phyloP scores from a whole-genome alignment of 192 early-diverging fungal genomes.

The Linnemannia exigua region DNA sequence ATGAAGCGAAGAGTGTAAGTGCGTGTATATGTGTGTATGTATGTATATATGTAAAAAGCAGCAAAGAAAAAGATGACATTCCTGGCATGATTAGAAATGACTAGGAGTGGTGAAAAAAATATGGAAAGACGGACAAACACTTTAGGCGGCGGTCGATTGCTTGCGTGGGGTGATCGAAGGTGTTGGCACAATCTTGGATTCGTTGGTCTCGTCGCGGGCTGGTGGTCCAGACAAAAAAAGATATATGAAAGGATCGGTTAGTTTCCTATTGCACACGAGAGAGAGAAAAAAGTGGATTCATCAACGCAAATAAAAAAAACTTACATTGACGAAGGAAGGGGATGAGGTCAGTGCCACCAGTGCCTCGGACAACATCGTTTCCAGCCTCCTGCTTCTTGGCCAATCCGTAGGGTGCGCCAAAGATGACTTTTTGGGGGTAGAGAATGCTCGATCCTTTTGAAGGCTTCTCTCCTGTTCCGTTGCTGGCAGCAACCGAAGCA shows the following conservation, averaged over 20 bases:
- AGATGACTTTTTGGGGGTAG: constrained; percentile 44
- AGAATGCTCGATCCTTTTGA: constrained; percentile 41
- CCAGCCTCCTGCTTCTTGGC: constrained; percentile 72
- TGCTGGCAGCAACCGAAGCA: not conserved
- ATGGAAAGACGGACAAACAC: not conserved
- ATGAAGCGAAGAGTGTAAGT: not conserved
- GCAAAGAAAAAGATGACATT: not conserved
- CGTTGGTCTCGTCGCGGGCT: constrained; percentile 56
- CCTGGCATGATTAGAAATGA: not conserved
- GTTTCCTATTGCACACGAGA: not conserved
- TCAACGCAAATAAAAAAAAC: constrained; percentile 9
- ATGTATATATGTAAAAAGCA: not conserved
- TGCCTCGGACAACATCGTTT: constrained; percentile 75
- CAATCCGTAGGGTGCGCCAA: constrained; percentile 58
- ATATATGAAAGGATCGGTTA: not conserved
- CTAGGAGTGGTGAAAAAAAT: not conserved
- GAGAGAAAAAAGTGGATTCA: constrained; percentile 22
- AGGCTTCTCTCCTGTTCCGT: not conserved
- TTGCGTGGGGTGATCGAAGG: constrained; percentile 29
- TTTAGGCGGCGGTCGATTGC: constrained; percentile 11
- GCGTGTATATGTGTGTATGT: not conserved
- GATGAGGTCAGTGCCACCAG: constrained; percentile 90
- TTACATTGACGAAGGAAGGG: constrained; percentile 81
- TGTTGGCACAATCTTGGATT: constrained; percentile 48
- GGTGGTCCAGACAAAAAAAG: constrained; percentile 12